Evolutionary conservation across 305 asterid species (phyloP), one percentile per base, ranked within the genome.

Genomic region (Euphrasia arctica): DNA sequence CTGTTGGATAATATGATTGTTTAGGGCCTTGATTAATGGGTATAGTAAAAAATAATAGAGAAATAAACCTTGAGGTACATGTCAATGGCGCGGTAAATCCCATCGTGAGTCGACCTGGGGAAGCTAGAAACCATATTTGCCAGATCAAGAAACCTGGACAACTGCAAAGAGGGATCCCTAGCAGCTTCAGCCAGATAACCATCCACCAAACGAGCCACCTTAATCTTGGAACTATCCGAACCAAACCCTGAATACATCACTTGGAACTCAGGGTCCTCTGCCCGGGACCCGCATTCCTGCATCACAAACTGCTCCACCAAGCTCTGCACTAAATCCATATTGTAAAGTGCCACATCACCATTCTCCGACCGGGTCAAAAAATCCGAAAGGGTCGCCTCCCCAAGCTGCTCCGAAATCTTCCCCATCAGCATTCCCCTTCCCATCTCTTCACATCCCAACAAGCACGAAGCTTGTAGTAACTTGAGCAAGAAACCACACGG

Each of bases 261-360:
- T 13, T 55, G 14, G 60, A 27, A 55, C 41, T 55, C 60, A 3
- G 60, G 41, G 41, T 55, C 39, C 9, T 25, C 41, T 3, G 41
- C 28, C 32, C n/a, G 31, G 10, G 31, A 0, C 28, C 58, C 25
- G 55, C 64, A 77, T 45, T 78, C 85, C 72, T 82, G 89, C 81
- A 71, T 67, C 72, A 84, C 68, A 62, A 88, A 88, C 78, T 73
- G 84, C 78, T 82, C 82, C 12, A 90, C 95, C 72, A 90, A 71
- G 13, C 79, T 85, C 1, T 60, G 80, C 3, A 90, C 87, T 42
- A 78, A 59, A 54, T 78, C 95, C 42, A 88, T 72, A 60, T 79
- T 76, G 34, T 71, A 82, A 22, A 76, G 29, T 9, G 84, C 75
- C 31, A 79, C 70, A 64, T 83, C 89, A 9, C 90, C 87, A 25